Percentiles rank a stretch among this genome's conserved stretches.
phyloP scores from a whole-genome alignment of 352 stramenopile genomes.

The Aphanomyces invadans region DNA sequence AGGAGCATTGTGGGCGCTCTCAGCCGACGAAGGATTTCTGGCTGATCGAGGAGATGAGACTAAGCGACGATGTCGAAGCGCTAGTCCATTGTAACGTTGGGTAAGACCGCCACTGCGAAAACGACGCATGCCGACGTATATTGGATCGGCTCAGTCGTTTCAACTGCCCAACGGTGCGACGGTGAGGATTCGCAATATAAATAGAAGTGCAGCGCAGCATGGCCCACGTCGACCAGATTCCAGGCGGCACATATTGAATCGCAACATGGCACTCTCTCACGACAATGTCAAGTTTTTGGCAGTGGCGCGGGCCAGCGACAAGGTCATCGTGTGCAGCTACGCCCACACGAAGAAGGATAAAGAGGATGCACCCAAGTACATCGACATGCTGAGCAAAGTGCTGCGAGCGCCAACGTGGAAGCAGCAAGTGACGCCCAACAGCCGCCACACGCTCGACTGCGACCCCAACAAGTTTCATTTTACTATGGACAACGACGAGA shows the following conservation, averaged over 20 bases:
- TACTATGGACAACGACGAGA: conserved; percentile 83
- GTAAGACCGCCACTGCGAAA: too few species aligned
- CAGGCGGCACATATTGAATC: conserved; percentile 9
- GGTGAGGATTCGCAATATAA: not conserved
- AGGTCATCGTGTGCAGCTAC: conserved; percentile 72
- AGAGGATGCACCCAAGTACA: conserved; percentile 53
- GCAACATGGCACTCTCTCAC: conserved; percentile 40
- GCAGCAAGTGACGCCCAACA: conserved; percentile 77
- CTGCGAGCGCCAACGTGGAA: conserved; percentile 79
- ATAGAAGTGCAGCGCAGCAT: not conserved
- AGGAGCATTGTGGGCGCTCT: too few species aligned
- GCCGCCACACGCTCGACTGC: conserved; percentile 77
- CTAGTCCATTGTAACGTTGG: too few species aligned
- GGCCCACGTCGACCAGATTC: not conserved
- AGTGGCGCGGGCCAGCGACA: conserved; percentile 71
- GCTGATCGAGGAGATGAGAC: too few species aligned
- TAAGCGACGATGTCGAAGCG: too few species aligned
- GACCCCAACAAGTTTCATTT: conserved; percentile 86
- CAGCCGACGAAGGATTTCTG: too few species aligned
- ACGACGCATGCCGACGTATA: too few species aligned
- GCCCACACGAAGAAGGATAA: conserved; percentile 52
- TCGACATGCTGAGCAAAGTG: conserved; percentile 77
- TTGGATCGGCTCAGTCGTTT: too few species aligned
- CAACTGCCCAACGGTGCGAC: not conserved
- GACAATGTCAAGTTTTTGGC: conserved; percentile 82